Evolutionary conservation across 2,329 filamentous ascomycete genomes (phyloP), one percentile per base, ranked within the genome.

Genomic region (Aspergillus sp.): DNA sequence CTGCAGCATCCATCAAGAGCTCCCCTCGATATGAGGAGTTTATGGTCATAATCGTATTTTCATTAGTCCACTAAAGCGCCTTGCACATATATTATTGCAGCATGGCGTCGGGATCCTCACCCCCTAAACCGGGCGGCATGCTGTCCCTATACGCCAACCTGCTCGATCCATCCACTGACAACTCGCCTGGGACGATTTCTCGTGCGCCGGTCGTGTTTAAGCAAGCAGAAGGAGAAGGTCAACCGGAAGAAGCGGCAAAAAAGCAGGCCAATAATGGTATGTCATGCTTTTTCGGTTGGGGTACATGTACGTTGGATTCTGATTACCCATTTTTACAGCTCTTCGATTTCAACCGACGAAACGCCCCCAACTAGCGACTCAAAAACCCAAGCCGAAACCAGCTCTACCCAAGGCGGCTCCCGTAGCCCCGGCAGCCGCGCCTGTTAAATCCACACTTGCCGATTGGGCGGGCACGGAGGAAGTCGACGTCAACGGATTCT

Each of bases 331-430:
- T 22, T 75, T 74, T 68, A 40, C 17, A 52, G 57, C 89, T 68
- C 82, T 96, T 62, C 89, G 89, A 73, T 96, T 96, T 78, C 91
- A 96, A 73, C 91, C 91, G 51, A 92, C 92, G 64, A 90, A 90
- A 68, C 85, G 90, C 60, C 90, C 90, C 22, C 86, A 91, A 68
- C 66, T 88, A 77, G 70, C 83, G 74, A 69, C 73, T 70, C 76
- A 86, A 80, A 87, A 84, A 71, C 73, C 82, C 42, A 87, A 86
- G 67, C 70, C 81, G 39, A 93, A 92, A 70, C 76, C 84, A 5
- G 74, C 80, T 53, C 83, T 89, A 53, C 79, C 80, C 46, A 85
- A 82, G 67, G 66, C 78, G 44, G 58, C 73, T 13, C 59, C 73
- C 24, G 52, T 74, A 17, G 68, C 75, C 41, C 67, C 76, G n/a